A percentile compares a stretch with the other conserved stretches of the same genome.
These are phyloP conservation scores for Suillus subaureus DNA, from an alignment of 768 basidiomycete genomes.

Conservation along the genomic window DNA sequence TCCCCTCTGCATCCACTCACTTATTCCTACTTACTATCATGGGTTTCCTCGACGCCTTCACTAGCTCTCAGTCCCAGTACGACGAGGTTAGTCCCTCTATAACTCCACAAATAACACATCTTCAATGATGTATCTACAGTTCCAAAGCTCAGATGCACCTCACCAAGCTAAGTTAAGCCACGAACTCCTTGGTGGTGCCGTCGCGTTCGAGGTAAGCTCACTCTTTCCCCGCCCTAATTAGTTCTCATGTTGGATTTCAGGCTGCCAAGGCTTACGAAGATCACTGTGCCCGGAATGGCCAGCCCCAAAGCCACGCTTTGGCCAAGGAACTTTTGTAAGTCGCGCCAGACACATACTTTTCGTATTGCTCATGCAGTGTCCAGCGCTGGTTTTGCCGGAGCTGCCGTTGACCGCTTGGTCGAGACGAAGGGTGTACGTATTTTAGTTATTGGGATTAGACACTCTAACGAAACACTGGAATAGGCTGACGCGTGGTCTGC, in stretches of 20 bases:
- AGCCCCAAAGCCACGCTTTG: constrained; percentile 12
- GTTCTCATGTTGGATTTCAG: neutral
- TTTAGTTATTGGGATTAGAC: neutral
- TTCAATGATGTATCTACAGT: constrained; percentile 2
- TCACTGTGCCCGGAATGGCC: constrained; percentile 8
- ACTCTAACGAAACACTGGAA: neutral
- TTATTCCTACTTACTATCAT: constrained; percentile 6
- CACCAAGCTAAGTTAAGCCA: constrained; percentile 7
- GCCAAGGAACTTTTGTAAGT: constrained; percentile 17
- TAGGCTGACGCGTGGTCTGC: neutral
- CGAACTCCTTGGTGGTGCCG: constrained; percentile 12
- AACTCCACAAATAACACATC: neutral
- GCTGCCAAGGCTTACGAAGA: constrained; percentile 18
- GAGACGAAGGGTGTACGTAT: constrained; percentile 16
- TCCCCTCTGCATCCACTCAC: neutral
- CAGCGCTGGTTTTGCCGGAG: constrained; percentile 12
- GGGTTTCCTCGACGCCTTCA: constrained; percentile 9
- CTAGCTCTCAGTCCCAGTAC: neutral
- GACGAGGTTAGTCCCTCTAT: neutral
- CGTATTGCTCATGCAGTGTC: neutral
- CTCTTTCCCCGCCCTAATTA: neutral
- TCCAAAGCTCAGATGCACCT: neutral
- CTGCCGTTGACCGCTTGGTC: constrained; percentile 13
- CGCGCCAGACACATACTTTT: neutral
- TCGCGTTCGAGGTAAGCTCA: constrained; percentile 13